Evolutionary conservation across 169 alveolate genomes (phyloP), one percentile per base, ranked within the genome.

Genomic region (Perkinsus marinus): DNA sequence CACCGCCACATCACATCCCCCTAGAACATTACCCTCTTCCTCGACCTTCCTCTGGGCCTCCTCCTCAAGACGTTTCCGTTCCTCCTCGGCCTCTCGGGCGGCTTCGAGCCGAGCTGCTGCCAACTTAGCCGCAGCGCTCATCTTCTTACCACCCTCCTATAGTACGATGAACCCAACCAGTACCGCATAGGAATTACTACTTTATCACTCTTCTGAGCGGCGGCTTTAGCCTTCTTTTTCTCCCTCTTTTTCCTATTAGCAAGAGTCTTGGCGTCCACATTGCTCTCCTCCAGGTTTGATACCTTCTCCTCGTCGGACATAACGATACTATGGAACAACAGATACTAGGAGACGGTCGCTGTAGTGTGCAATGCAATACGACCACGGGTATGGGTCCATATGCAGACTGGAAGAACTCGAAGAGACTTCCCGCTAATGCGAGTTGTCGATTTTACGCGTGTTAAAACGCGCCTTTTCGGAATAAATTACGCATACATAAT

Each of bases 21-120:
- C 92, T 91, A 69, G 90, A 39, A 90, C 91, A 46, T 92, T 92
- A 38, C 94, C 93, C 57, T 93, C 94, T 89, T 93, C 94, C 79
- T 93, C 93, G 26, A 39, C 90, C 39, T n/a, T 47, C 37, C 92
- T 90, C 43, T 34, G 90, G 2, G 89, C 39, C 68, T 68, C 92
- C 43, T 90, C 93, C 57, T 91, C 93, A 36, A 68, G 90, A 68
- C 91, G 39, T 43, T 91, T 91, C 68, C 39, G 91, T 90, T 91
- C 89, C 92, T 93, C 92, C 89, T 91, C 93, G 68, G 90, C 79
- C 34, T 57, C 36, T 57, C 79, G 79, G 26, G 26, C 34, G 22
- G 79, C 79, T 16, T 57, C 79, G 36, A 57, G 34, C 0, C 79
- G 79, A 26, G 79, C 79, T 2, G 79, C 79, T 16, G 79, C 79